A percentile compares a stretch with the other conserved stretches of the same genome.
Conservation (phyloP, 768 basidiomycete genomes). For the Atractiella rhizophila region DNA sequence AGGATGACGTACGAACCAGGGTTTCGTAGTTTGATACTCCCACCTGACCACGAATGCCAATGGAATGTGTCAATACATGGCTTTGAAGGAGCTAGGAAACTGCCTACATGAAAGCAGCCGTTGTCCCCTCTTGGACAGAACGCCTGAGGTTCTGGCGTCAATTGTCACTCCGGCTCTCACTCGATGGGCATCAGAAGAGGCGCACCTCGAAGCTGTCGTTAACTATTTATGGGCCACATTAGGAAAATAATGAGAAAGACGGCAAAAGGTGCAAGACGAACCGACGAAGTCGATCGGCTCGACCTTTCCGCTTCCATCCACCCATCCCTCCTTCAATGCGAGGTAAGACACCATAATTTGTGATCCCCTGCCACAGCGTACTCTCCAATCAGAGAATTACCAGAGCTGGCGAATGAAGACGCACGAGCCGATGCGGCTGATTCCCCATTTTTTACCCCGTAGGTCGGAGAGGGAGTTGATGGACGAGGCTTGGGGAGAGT, state of each 20-base stretch:
- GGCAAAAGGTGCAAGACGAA: slow-evolving; percentile 1
- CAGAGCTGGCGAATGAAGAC: slow-evolving; percentile 1
- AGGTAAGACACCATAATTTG: slow-evolving; percentile 92
- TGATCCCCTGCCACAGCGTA: slow-evolving; percentile 33
- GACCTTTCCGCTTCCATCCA: slow-evolving; percentile 14
- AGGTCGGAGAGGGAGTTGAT: slow-evolving; percentile 46
- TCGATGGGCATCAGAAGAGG: background rate
- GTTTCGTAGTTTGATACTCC: background rate
- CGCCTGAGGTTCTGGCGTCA: slow-evolving; percentile 30
- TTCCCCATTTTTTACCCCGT: slow-evolving; percentile 57
- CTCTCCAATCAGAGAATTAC: background rate
- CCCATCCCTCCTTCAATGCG: slow-evolving; percentile 70
- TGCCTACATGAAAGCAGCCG: slow-evolving; percentile 57
- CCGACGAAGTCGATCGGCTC: slow-evolving; percentile 16
- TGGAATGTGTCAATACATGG: slow-evolving; percentile 66
- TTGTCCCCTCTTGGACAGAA: slow-evolving; percentile 66
- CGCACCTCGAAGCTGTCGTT: background rate
- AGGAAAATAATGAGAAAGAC: background rate
- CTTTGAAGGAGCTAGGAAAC: slow-evolving; percentile 20
- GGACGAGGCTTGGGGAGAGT: slow-evolving; percentile 46
- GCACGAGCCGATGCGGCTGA: slow-evolving; percentile 64
- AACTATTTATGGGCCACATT: background rate
- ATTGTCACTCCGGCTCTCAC: slow-evolving; percentile 17
- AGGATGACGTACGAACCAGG: slow-evolving; percentile 4
- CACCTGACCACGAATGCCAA: slow-evolving; percentile 27